These are phyloP conservation scores for Gossypium mustelinum DNA, from an alignment of 345 rosid species.

Conservation along the genomic window DNA sequence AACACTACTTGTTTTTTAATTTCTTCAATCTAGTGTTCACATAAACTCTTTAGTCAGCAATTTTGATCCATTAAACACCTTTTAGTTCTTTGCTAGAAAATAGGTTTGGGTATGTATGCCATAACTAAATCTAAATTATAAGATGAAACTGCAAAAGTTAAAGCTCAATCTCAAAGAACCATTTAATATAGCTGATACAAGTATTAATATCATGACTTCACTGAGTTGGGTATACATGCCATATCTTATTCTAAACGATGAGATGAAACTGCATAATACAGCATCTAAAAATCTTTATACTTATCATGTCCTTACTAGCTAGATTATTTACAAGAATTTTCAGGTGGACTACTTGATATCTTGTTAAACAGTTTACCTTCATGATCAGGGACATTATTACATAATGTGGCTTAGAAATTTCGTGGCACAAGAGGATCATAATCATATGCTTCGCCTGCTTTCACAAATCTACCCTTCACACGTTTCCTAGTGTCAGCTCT, in stretches of 20 bases:
- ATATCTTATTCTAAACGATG: neutral
- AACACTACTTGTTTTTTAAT: neutral
- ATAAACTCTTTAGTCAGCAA: neutral
- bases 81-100: neutral
- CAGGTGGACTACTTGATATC: neutral
- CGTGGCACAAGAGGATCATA: conserved; percentile 50
- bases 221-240: neutral
- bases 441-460: conserved; percentile 78
- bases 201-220: neutral
- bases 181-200: neutral
- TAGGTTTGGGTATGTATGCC: neutral
- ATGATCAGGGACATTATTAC: neutral
- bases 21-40: neutral
- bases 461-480: conserved; percentile 91
- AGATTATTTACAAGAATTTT: neutral
- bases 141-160: neutral
- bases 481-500: conserved; percentile 92
- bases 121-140: too few relatives aligned
- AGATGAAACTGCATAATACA: neutral
- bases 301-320: conserved; percentile 1
- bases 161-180: neutral
- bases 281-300: conserved; percentile 8
- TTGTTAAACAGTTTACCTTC: conserved; percentile 3
- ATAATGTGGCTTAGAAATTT: conserved; percentile 23
- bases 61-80: conserved; percentile 2